Evolutionary conservation across 192 early-diverging fungal genomes (phyloP).

Genomic region (Martensiomyces pterosporus): DNA sequence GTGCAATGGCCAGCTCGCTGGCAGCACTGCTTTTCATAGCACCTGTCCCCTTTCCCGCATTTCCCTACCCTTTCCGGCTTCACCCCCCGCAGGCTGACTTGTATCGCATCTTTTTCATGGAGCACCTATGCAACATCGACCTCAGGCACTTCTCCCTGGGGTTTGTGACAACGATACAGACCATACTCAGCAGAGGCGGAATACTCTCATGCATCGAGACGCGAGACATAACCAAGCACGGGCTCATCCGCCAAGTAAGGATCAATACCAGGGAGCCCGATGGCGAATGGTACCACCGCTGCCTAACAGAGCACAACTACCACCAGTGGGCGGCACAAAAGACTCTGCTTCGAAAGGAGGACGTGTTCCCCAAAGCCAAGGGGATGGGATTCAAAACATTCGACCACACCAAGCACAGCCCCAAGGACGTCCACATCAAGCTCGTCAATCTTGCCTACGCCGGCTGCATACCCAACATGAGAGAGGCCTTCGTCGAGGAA

Average conservation of each 20-base stretch:
- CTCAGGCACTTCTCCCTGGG: slow-evolving; percentile 9
- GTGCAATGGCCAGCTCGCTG: background rate
- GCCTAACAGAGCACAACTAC: slow-evolving; percentile 7
- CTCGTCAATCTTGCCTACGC: slow-evolving; percentile 11
- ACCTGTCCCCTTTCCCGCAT: background rate
- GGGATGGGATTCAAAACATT: background rate
- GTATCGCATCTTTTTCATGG: no score
- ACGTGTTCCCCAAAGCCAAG: slow-evolving; percentile 12
- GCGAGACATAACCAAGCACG: background rate
- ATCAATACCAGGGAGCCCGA: slow-evolving; percentile 9
- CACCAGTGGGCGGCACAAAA: slow-evolving; percentile 1
- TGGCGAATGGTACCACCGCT: slow-evolving; percentile 15
- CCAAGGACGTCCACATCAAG: background rate
- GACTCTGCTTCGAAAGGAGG: background rate
- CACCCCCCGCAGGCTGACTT: no score
- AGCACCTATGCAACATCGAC: slow-evolving; percentile 1
- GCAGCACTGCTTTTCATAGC: background rate
- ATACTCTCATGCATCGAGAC: slow-evolving; percentile 16
- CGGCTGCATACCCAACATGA: slow-evolving; percentile 16
- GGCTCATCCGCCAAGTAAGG: slow-evolving; percentile 16
- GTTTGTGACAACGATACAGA: slow-evolving; percentile 2
- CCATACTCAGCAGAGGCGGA: background rate
- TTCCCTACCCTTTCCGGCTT: background rate
- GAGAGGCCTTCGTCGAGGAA: slow-evolving; percentile 10
- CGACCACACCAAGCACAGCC: slow-evolving; percentile 4